A percentile compares a stretch with the other conserved stretches of the same genome.
Evolutionary conservation across 108 stramenopile genomes (phyloP).

Genomic region (Fistulifera solaris): DNA sequence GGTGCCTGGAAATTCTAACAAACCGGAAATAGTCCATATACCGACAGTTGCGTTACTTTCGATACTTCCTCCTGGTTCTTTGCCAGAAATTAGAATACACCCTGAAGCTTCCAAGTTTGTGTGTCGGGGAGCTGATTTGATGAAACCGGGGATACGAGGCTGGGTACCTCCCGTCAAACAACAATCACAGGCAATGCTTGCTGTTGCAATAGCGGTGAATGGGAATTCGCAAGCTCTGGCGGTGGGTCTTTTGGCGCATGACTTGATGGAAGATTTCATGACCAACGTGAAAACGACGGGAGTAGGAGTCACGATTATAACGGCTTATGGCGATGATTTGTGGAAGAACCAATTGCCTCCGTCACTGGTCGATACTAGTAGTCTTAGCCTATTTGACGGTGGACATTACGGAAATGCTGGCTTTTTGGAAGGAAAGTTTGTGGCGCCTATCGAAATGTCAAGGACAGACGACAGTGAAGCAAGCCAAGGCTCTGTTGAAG

Average conservation of each 20-base stretch:
- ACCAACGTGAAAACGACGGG: slow-evolving; percentile 30
- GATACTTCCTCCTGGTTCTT: background rate
- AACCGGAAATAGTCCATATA: background rate
- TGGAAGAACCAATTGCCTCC: slow-evolving; percentile 34
- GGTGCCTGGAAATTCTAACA: background rate
- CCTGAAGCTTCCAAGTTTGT: slow-evolving; percentile 58
- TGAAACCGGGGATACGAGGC: slow-evolving; percentile 61
- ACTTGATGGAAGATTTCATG: background rate
- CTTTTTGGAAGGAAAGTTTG: slow-evolving; percentile 42
- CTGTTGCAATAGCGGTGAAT: slow-evolving; percentile 38
- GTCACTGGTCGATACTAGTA: slow-evolving; percentile 3
- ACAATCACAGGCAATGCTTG: slow-evolving; percentile 54
- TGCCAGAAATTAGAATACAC: slow-evolving; percentile 23
- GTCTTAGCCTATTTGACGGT: slow-evolving; percentile 32
- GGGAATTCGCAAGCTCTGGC: slow-evolving; percentile 74
- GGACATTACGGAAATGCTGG: slow-evolving; percentile 77
- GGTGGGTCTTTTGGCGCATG: slow-evolving; percentile 34
- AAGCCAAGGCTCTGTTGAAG: background rate
- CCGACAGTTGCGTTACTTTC: background rate
- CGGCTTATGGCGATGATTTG: slow-evolving; percentile 78
- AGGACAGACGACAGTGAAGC: background rate
- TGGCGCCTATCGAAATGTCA: background rate
- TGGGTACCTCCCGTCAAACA: slow-evolving; percentile 39
- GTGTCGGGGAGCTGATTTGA: slow-evolving; percentile 78
- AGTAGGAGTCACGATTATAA: slow-evolving; percentile 51